Base-by-base conservation (phyloP, 2,329 filamentous ascomycete genomes). In the Hymenoscyphus albidus region DNA sequence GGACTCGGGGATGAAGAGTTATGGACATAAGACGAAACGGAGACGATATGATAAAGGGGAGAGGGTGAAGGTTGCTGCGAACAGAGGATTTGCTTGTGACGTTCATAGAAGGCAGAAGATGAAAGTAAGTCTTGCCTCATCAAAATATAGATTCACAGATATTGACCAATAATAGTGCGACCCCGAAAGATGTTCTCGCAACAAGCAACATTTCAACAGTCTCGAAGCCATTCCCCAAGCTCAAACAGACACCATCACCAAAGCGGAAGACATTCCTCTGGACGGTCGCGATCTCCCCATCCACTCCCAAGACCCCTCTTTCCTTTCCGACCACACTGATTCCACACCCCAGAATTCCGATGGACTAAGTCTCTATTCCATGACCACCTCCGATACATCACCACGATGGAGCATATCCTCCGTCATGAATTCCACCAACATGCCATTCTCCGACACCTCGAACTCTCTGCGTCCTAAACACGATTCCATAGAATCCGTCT, bases 71-170 rank as follows among this genome's bases (percentile, higher is more conserved):
- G 66, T 69, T 14, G 66, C 68, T 6, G 64, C 62, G 12, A 69
- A 69, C 62, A 42, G 68, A 61, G 68, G 66, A 14, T 65, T 64
- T 51, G 68, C 64, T 64, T 69, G 68, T 68, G 64, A 65, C 12
- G 22, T 59, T 51, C 68, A 68, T 64, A 59, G 64, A 10, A 64
- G 51, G 22, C 61, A 64, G 44, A 69, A 69, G 31, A 63, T 68
- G 59, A 69, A 69, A 59, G 68, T 68, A 64, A 44, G 54, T n/a
- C 16, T 62, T 42, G 9, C 12, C 10, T 13, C 18, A 48, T 27
- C 4, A 13, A 22, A 4, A 12, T n/a, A 10, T 40, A 14, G 9
- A 55, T 27, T 5, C 40, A 9, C 18, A 42, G 14, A 31, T 31
- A 31, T 31, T 57, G 10, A 62, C n/a, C 2, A n/a, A 27, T 0